Conservation (phyloP, 768 basidiomycete genomes). For the Suillus weaverae region DNA sequence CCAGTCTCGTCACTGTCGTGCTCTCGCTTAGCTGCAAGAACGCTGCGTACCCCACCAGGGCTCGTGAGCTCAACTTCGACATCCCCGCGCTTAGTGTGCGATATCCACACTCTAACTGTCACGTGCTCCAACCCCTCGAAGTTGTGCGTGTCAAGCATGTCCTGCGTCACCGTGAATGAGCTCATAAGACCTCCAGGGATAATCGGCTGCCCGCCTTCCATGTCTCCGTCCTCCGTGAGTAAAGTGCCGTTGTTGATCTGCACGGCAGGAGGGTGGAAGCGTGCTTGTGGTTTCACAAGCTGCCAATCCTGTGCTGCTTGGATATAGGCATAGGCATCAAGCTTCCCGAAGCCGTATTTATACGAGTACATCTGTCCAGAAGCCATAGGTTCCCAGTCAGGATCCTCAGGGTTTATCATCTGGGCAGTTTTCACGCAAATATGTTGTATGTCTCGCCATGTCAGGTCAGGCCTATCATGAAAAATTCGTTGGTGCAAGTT, state of each 20-base stretch:
- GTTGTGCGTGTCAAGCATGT: conserved; percentile 70
- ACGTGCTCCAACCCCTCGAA: conserved; percentile 90
- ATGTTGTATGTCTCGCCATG: conserved; percentile 96
- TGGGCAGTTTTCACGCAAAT: conserved; percentile 77
- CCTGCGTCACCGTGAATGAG: conserved; percentile 62
- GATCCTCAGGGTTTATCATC: conserved; percentile 82
- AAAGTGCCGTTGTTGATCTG: conserved; percentile 65
- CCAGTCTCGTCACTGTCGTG: conserved; percentile 68
- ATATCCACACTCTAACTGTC: conserved; percentile 90
- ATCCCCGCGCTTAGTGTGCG: conserved; percentile 84
- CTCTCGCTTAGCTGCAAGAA: conserved; percentile 72
- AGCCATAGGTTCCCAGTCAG: conserved; percentile 89
- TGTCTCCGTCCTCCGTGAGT: conserved; percentile 41
- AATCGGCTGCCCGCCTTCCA: conserved; percentile 68
- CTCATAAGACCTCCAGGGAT: conserved; percentile 61
- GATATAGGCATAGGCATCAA: conserved; percentile 83
- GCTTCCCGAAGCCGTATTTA: conserved; percentile 93
- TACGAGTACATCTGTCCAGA: conserved; percentile 59
- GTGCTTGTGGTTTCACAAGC: conserved; percentile 91
- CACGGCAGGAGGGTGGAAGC: conserved; percentile 75
- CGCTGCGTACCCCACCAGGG: conserved; percentile 82
- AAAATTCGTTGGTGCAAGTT: conserved; percentile 7
- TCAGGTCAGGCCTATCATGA: conserved; percentile 75
- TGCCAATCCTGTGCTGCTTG: conserved; percentile 80
- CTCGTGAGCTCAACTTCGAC: conserved; percentile 89